phyloP scores from a whole-genome alignment of 2,329 filamentous ascomycete genomes.

The Beauveria australis region DNA sequence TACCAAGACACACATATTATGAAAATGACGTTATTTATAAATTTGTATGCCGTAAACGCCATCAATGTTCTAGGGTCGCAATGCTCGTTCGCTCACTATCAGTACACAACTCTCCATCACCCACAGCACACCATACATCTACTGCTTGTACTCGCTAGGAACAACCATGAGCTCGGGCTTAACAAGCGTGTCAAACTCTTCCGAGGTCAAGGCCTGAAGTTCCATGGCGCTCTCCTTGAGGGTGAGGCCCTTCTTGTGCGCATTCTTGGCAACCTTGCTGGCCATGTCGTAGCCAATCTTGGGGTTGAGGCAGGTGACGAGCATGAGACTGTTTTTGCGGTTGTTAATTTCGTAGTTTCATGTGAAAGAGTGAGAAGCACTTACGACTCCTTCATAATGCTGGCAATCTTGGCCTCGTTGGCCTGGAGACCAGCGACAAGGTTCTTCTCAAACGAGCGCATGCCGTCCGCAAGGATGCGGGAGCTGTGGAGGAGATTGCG shows the following conservation, averaged over 20 bases:
- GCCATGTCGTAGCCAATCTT: constrained; percentile 98
- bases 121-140: constrained; percentile 21
- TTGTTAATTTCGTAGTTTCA: constrained; percentile 14
- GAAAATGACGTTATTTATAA: background rate
- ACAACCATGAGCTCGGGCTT: constrained; percentile 92
- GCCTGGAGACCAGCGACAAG: constrained; percentile 80
- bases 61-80: background rate
- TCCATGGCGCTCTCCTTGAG: constrained; percentile 92
- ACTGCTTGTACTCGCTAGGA: constrained; percentile 56
- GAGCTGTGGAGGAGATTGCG: constrained; percentile 89
- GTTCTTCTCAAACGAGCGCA: constrained; percentile 93
- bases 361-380: constrained; percentile 21
- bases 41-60: background rate
- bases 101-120: background rate
- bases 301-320: constrained; percentile 95
- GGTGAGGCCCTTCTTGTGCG: constrained; percentile 94
- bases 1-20: background rate
- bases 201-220: constrained; percentile 77
- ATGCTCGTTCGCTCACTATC: background rate
- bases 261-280: constrained; percentile 95
- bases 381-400: constrained; percentile 91
- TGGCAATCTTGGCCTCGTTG: constrained; percentile 85
- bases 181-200: constrained; percentile 86
- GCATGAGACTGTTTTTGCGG: constrained; percentile 66
- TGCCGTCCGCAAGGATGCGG: constrained; percentile 80